These are phyloP conservation scores for Carex myosuroides DNA, from an alignment of 176 grass and related monocot species.

Conservation along the genomic window DNA sequence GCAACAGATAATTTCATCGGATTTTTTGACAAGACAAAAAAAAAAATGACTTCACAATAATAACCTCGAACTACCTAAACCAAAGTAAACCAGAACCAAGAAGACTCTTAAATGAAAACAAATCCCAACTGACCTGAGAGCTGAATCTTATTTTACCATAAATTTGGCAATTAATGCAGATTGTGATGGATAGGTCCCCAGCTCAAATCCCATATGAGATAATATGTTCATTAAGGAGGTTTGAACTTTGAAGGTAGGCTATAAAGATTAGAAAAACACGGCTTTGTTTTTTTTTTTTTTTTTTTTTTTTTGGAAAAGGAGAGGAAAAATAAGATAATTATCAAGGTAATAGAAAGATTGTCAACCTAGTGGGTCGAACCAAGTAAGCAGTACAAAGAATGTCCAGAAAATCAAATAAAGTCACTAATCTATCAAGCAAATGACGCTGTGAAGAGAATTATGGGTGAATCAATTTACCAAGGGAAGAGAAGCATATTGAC, in stretches of 20 bases:
- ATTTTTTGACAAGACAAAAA: neutral
- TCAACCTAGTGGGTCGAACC: neutral
- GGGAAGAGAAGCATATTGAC: neutral
- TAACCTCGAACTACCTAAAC: neutral
- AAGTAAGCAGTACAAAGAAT: neutral
- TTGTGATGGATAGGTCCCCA: neutral
- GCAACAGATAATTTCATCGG: neutral
- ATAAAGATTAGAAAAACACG: neutral
- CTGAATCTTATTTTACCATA: neutral
- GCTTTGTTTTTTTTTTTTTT: neutral
- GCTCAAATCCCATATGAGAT: neutral
- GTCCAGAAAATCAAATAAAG: neutral
- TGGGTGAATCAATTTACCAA: neutral
- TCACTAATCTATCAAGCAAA: neutral
- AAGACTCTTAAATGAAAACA: neutral
- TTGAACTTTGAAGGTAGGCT: neutral
- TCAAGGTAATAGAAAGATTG: neutral
- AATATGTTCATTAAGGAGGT: neutral
- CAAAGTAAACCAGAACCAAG: neutral
- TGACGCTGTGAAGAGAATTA: neutral
- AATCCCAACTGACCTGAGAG: neutral
- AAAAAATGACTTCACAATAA: neutral
- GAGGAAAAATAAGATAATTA: neutral
- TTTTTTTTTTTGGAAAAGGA: neutral
- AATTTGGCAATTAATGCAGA: neutral